Base-by-base conservation (phyloP, 768 basidiomycete species). In the Boletus subparvulus region DNA sequence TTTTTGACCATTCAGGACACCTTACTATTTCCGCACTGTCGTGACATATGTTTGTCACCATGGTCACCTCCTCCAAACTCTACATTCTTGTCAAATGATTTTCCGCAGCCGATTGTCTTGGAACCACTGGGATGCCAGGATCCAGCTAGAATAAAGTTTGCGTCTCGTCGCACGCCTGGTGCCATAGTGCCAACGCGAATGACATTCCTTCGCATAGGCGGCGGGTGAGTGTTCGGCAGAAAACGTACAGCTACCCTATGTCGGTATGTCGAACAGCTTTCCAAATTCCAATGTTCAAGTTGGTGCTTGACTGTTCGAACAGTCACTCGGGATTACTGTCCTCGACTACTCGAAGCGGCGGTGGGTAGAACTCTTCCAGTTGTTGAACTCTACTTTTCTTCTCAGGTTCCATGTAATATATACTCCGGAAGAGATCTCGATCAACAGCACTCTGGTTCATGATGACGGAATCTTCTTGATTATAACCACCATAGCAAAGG, bases 391-490 rank as follows among this genome's bases (percentile, higher is more conserved):
- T 96, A 61, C 88, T 90, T 75, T 92, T 93, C 83, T 98, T 98
- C 78, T 98, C 97, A 50, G 94, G 81, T 73, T 99, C 97, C 88
- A 95, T 97, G 69, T 98, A 98, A 66, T 98, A 99, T 66, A 99
- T 91, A 78, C 94, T 96, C 37, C 96, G 86, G 88, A 99, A 99
- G 32, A 99, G 81, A 56, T 96, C 96, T 56, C 97, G 91, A 69
- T 99, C 96, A 64, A 99, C 91, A 30, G 97, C 96, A 64, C 91
- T 94, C 75, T 99, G 97, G 72, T 98, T 98, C 96, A 99, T 98
- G 76, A 99, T 98, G 75, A 99, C 97, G 60, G 97, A 99, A 82
- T 99, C 97, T 83, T 98, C 97, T 75, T 99, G 97, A 73, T 99
- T 99, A 77, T 99, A 99, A 46, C 96, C 96, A 65, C 94, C 97